Evolutionary conservation across 768 basidiomycete species (phyloP).

Genomic region (Termitomyces sp.): DNA sequence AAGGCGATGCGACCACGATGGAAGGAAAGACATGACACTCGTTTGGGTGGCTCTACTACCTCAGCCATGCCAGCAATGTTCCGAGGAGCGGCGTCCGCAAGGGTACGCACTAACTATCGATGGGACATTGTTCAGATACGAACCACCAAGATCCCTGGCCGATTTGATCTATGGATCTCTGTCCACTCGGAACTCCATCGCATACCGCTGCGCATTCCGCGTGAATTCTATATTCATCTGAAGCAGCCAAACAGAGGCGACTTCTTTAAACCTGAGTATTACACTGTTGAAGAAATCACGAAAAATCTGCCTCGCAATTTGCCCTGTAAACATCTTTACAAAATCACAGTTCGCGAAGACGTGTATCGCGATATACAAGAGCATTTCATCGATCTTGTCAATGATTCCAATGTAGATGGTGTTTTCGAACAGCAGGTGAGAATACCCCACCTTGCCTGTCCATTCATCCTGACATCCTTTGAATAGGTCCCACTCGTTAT

Average conservation of each 20-base stretch:
- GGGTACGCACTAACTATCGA: slow-evolving; percentile 53
- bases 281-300: slow-evolving; percentile 66
- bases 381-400: slow-evolving; percentile 88
- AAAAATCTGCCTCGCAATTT: slow-evolving; percentile 77
- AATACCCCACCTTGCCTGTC: neutral
- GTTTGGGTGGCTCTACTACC: slow-evolving; percentile 33
- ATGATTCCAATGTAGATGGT: slow-evolving; percentile 92
- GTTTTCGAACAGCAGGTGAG: slow-evolving; percentile 89
- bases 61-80: slow-evolving; percentile 70
- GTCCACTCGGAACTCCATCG: slow-evolving; percentile 76
- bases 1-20: slow-evolving; percentile 73
- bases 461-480: neutral
- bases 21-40: slow-evolving; percentile 53
- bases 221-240: slow-evolving; percentile 92
- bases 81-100: slow-evolving; percentile 34
- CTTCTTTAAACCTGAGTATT: slow-evolving; percentile 64
- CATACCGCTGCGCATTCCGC: slow-evolving; percentile 78
- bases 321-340: slow-evolving; percentile 76
- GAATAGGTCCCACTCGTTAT: slow-evolving; percentile 74
- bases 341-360: slow-evolving; percentile 77
- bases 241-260: slow-evolving; percentile 55
- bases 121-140: slow-evolving; percentile 96
- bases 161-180: slow-evolving; percentile 85
- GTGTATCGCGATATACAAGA: slow-evolving; percentile 80
- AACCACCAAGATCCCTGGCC: slow-evolving; percentile 67